These are phyloP conservation scores for Papiliotrema laurentii DNA, from an alignment of 1,284 basidiomycete genomes.

Conservation along the genomic window DNA sequence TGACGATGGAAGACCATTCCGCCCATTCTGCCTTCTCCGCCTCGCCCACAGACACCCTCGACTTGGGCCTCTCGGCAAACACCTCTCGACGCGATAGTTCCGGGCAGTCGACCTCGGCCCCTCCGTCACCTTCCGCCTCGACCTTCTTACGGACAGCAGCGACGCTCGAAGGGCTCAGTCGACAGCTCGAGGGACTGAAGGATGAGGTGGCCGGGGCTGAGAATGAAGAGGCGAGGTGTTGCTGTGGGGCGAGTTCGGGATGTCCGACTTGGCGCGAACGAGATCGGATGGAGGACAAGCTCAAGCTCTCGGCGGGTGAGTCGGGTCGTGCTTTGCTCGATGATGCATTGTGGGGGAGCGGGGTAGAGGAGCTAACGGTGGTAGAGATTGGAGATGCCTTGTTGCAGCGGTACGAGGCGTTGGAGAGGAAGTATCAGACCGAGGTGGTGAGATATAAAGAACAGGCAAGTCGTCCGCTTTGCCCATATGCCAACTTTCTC, in stretches of 20 bases:
- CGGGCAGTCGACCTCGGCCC: too few relatives aligned
- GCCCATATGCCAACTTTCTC: constrained; percentile 42
- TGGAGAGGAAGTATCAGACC: constrained; percentile 63
- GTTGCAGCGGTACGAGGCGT: constrained; percentile 77
- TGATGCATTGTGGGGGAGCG: not conserved
- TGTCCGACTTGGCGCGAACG: constrained; percentile 55
- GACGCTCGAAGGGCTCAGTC: constrained; percentile 36
- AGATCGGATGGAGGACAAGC: constrained; percentile 64
- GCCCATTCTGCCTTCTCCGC: too few relatives aligned
- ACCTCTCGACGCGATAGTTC: too few relatives aligned
- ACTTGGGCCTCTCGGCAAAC: too few relatives aligned
- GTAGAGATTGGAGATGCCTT: constrained; percentile 90
- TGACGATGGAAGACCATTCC: too few relatives aligned
- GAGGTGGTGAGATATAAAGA: constrained; percentile 30
- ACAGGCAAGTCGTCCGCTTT: constrained; percentile 37
- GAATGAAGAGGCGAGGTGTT: constrained; percentile 12
- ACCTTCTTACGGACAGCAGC: constrained; percentile 35
- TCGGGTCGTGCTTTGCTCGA: constrained; percentile 11
- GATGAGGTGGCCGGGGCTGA: constrained; percentile 17
- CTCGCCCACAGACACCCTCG: too few relatives aligned
- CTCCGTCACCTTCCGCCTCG: constrained; percentile 29
- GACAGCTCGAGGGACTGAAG: constrained; percentile 30
- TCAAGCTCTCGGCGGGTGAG: constrained; percentile 78
- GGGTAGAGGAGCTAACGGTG: constrained; percentile 1
- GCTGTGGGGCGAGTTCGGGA: constrained; percentile 20